Percentiles rank a stretch among this genome's conserved stretches.
Conservation (phyloP, 2,329 filamentous ascomycete genomes). For the Grosmannia penicillata region DNA sequence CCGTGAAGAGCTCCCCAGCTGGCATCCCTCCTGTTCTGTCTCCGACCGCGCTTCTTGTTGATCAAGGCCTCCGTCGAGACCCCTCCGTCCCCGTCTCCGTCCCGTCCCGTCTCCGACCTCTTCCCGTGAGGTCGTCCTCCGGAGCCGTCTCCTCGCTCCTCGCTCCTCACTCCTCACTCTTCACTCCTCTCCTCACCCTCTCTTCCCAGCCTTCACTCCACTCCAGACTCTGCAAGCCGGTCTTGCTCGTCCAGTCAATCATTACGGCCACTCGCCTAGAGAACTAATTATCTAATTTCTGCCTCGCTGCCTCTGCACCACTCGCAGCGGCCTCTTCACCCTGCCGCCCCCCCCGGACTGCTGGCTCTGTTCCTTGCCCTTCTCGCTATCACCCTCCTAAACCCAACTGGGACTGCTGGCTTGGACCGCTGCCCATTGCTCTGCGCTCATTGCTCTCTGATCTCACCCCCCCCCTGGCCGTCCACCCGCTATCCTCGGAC, state of each 20-base stretch:
- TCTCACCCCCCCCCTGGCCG: not conserved
- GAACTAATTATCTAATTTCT: constrained; percentile 8
- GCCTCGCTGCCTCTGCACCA: constrained; percentile 5
- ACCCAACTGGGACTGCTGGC: constrained; percentile 7
- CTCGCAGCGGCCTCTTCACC: not conserved
- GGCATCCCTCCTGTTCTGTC: constrained; percentile 1
- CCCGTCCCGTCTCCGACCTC: not conserved
- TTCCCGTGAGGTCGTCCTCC: not conserved
- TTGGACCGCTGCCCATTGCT: constrained; percentile 5
- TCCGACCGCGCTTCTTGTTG: constrained; percentile 19
- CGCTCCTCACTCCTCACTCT: not conserved
- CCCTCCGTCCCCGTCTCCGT: not conserved
- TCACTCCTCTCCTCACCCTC: not conserved
- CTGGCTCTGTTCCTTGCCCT: constrained; percentile 7
- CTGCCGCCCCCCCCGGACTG: constrained; percentile 4
- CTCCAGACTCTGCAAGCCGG: constrained; percentile 33
- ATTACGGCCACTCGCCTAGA: constrained; percentile 9
- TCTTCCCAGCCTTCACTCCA: not conserved
- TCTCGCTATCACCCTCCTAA: constrained; percentile 1
- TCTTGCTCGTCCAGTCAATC: constrained; percentile 42
- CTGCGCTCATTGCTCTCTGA: constrained; percentile 19
- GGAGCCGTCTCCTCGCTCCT: constrained; percentile 7
- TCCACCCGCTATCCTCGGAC: constrained; percentile 25
- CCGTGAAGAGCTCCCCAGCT: no score
- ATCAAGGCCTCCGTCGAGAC: constrained; percentile 10